A percentile compares a stretch with the other conserved stretches of the same genome.
phyloP scores from a whole-genome alignment of 305 asterid genomes.

The Vinca major region DNA sequence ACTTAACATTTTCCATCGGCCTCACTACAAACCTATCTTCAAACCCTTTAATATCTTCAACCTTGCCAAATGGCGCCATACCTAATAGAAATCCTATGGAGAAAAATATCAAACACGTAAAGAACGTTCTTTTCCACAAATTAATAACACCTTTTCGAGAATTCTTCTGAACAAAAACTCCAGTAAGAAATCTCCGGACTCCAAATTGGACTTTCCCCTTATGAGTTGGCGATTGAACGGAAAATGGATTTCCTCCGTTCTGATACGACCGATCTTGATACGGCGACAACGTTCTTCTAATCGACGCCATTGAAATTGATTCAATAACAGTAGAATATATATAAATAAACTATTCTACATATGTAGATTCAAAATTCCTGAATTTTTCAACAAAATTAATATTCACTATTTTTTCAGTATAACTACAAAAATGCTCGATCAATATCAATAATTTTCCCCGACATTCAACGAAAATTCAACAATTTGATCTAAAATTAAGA shows the following conservation, averaged over 20 bases:
- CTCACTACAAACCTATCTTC: conserved; percentile 3
- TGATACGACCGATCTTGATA: conserved; percentile 55
- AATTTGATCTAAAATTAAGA: neutral
- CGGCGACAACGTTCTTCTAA: conserved; percentile 82
- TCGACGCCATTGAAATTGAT: conserved; percentile 60
- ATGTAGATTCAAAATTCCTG: neutral
- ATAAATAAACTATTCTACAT: conserved; percentile 8
- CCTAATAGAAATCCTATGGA: conserved; percentile 79
- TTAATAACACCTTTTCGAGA: conserved; percentile 40
- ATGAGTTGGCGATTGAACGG: conserved; percentile 55
- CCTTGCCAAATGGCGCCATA: conserved; percentile 53
- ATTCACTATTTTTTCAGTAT: neutral
- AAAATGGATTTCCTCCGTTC: conserved; percentile 50
- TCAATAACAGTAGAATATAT: conserved; percentile 21
- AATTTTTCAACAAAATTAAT: neutral
- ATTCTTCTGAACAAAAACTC: conserved; percentile 31
- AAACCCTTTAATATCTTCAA: conserved; percentile 31
- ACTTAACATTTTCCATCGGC: conserved; percentile 8
- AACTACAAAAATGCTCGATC: neutral
- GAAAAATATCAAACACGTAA: conserved; percentile 57
- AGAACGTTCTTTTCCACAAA: conserved; percentile 50
- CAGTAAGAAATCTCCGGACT: conserved; percentile 35
- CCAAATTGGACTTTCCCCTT: conserved; percentile 40
- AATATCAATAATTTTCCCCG: neutral
- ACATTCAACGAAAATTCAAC: neutral